Percentiles rank a stretch among this genome's conserved stretches.
These are phyloP conservation scores for Chaetomium globosum DNA, from an alignment of 2,329 filamentous ascomycete species.

Conservation along the genomic window DNA sequence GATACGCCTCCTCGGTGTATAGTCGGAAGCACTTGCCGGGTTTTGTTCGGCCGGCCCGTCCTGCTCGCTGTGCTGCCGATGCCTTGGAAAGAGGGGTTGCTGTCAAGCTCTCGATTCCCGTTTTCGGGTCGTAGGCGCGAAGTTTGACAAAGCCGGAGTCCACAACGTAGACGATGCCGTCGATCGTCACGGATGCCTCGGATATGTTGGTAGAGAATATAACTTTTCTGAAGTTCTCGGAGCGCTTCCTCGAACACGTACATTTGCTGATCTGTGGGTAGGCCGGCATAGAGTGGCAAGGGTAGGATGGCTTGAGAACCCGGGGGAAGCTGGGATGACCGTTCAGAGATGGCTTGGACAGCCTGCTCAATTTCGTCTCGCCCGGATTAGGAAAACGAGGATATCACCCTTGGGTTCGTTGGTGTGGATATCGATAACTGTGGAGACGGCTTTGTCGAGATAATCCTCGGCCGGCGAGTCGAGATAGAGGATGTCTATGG, in stretches of 20 bases:
- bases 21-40: constrained; percentile 93
- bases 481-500: constrained; percentile 83
- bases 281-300: constrained; percentile 83
- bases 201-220: constrained; percentile 95
- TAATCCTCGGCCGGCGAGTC: constrained; percentile 82
- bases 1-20: constrained; percentile 77
- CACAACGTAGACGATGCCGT: constrained; percentile 86
- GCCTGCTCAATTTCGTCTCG: constrained; percentile 87
- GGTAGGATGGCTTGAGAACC: constrained; percentile 64
- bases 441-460: constrained; percentile 77
- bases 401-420: constrained; percentile 83
- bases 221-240: constrained; percentile 82
- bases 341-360: constrained; percentile 77
- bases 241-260: constrained; percentile 86
- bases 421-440: constrained; percentile 83
- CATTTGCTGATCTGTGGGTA: constrained; percentile 90
- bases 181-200: constrained; percentile 92
- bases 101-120: constrained; percentile 85
- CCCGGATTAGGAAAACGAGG: constrained; percentile 85
- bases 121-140: constrained; percentile 78
- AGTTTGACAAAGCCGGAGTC: constrained; percentile 92
- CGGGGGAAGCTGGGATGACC: constrained; percentile 63
- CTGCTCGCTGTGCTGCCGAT: constrained; percentile 87
- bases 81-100: constrained; percentile 84
- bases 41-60: constrained; percentile 83